Conservation (phyloP, 1,284 basidiomycete species). For the Melampsora americana region DNA sequence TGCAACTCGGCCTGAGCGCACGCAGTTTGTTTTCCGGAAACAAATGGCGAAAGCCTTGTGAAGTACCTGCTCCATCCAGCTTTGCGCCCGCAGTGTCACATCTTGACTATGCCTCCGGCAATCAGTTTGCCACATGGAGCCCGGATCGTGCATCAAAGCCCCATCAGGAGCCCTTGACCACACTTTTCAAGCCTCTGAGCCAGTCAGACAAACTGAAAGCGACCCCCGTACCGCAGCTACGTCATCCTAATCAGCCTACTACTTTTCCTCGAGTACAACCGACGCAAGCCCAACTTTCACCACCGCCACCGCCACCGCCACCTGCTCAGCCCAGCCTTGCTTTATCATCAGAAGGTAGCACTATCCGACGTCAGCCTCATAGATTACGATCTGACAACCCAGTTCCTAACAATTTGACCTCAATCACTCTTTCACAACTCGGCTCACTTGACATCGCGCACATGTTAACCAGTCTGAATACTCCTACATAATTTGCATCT, state of each 20-base stretch:
- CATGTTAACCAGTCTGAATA: constrained; percentile 17
- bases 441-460: constrained; percentile 36
- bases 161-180: background rate
- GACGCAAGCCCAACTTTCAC: constrained; percentile 7
- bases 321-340: constrained; percentile 6
- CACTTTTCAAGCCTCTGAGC: background rate
- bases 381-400: background rate
- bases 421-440: constrained; percentile 39
- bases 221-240: background rate
- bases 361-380: background rate
- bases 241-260: background rate
- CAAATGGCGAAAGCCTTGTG: background rate
- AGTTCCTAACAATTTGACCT: constrained; percentile 14
- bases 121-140: constrained; percentile 4
- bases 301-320: constrained; percentile 25
- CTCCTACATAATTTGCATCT: background rate
- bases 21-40: background rate
- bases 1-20: background rate
- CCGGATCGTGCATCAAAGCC: background rate
- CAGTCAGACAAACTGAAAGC: background rate
- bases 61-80: background rate
- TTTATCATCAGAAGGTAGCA: constrained; percentile 2
- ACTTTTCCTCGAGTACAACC: constrained; percentile 12
- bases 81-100: background rate
- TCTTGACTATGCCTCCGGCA: background rate